Evolutionary conservation across 768 basidiomycete genomes (phyloP), one percentile per base, ranked within the genome.

Genomic region (Mycena rosella): DNA sequence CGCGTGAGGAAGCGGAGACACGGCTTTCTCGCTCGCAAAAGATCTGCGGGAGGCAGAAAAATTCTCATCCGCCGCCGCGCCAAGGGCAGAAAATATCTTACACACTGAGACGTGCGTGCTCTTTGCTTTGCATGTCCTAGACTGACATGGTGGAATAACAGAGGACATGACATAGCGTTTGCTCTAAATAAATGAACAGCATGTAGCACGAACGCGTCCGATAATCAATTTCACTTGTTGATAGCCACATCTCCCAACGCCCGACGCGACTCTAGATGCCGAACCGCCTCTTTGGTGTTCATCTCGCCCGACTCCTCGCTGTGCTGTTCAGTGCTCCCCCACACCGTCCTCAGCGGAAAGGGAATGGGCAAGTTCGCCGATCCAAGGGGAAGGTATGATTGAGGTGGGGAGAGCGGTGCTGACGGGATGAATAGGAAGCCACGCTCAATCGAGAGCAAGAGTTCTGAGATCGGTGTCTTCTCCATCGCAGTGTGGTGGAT

Each of bases 1-100:
- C 87, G 96, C 45, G 94, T 93, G 75, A 83, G 96, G 72, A 99
- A 99, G 84, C 86, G 95, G 73, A 95, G 92, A 77, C 93, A 95
- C 76, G 96, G 96, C 8, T 99, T 97, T 79, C 85, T 99, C 36
- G 87, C 91, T 0, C 82, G 96, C 65, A 89, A 91, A 78, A 85
- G 86, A 72, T 88, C 84, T 11, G 84, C 86, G 26, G 83, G 87
- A 38, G 96, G 95, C 3, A 87, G 91, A 70, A 94, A 87, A 73
- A 87, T 94, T 47, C 81, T 98, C 57, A 84, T 78, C 26, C 84
- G 93, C 59, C 87, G 96, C 63, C 82, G 87, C 70, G 83, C 83
- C 38, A 96, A 92, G 82, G 93, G 94, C 11, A 86, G 96, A 65
- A 88, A 87, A 79, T 93, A 86, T 78, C 81, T 98, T 69, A 90